Evolutionary conservation across 139 green algal genomes (phyloP), one percentile per base, ranked within the genome.

Genomic region (Asterochloris erici): DNA sequence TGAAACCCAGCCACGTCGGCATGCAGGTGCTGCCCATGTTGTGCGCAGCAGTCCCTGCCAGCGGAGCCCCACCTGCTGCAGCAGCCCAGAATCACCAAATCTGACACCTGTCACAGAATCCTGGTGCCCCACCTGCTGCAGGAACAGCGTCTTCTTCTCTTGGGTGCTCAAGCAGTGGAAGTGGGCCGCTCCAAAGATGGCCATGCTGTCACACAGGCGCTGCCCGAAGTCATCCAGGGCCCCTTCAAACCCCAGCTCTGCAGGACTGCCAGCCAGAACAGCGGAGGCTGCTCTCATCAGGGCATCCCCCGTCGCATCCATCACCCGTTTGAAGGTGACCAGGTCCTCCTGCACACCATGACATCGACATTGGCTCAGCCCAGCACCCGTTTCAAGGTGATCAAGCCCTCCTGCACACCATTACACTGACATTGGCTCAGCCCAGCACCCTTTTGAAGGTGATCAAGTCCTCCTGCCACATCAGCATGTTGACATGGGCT

Each of bases 171-270:
- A 29, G 54, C 47, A 69, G 26, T 76, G 61, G 68, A 90, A 87
- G 86, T 96, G 92, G 1, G 26, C 78, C 63, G 88, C 80, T 12
- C 86, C 90, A 80, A 93, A 87, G 15, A 64, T 78, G 10, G 88
- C 86, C 78, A 95, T 82, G 11, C 92, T 87, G n/a, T 91, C 90
- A 26, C 85, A 89, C 66, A 97, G 76, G 15, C 87, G 82, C 79
- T 84, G 73, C 19, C 89, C 93, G 86, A 94, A 93, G 80, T 95
- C 93, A 29, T 93, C 86, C 61, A 86, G 66, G 23, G 77, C 74
- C 28, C 91, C 93, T 62, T 93, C 93, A 63, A 83, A 90, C 14
- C 80, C 87, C 74, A 95, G 87, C 1, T 68, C 64, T 17, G 78
- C 47, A 63, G 61, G 29, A 15, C 64, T 76, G 68, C 81, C 81